Evolutionary conservation across 345 rosid genomes (phyloP).

Genomic region (Syzygium grande): DNA sequence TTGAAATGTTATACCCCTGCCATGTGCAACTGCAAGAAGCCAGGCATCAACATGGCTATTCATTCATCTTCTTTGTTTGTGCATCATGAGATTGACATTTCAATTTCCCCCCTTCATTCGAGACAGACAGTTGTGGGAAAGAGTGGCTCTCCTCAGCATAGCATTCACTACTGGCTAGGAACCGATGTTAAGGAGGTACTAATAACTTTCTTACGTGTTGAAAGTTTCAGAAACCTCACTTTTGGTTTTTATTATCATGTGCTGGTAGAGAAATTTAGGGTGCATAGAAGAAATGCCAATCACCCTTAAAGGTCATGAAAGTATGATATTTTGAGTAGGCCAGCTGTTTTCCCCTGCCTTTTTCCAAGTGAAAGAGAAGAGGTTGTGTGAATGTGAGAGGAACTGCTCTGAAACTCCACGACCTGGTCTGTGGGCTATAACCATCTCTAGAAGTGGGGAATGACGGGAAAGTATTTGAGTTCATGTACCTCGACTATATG

Average conservation of each 20-base stretch:
- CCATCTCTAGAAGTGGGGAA: neutral
- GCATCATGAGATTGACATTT: neutral
- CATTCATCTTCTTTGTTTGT: neutral
- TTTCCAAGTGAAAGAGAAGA: neutral
- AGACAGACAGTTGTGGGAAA: conserved; percentile 50
- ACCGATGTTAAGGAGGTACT: conserved; percentile 52
- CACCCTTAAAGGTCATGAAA: neutral
- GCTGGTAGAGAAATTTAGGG: neutral
- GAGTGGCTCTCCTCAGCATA: conserved; percentile 44
- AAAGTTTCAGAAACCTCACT: neutral
- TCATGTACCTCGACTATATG: neutral
- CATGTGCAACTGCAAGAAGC: neutral
- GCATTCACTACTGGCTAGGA: conserved; percentile 86
- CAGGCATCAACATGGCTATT: neutral
- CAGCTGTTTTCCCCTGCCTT: neutral
- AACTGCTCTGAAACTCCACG: neutral
- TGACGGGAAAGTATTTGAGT: neutral
- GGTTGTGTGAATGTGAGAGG: neutral
- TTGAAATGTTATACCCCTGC: neutral
- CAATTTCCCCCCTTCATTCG: neutral
- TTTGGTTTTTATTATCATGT: neutral
- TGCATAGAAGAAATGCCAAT: neutral
- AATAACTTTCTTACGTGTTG: neutral
- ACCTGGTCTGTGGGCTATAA: neutral
- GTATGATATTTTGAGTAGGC: neutral